A percentile compares a stretch with the other conserved stretches of the same genome.
Evolutionary conservation across 1,139 yeast species (phyloP).

Genomic region (Geotrichum reessii): DNA sequence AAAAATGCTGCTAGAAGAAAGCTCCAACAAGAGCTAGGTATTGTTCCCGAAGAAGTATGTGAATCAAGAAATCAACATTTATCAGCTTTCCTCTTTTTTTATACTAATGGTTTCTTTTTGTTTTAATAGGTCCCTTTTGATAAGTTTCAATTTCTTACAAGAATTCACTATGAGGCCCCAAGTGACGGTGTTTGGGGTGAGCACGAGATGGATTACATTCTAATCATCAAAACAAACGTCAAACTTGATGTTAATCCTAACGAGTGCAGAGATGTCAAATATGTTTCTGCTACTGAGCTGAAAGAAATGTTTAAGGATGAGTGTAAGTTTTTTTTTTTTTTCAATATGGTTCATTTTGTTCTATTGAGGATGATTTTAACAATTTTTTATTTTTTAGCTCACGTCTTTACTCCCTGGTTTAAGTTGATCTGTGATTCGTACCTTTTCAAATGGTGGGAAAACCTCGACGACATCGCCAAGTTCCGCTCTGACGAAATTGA

Average conservation of each 20-base stretch:
- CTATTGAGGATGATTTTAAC: slow-evolving; percentile 11
- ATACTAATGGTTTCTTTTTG: slow-evolving; percentile 3
- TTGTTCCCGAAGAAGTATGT: slow-evolving; percentile 47
- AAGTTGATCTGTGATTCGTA: slow-evolving; percentile 88
- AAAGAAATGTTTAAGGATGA: slow-evolving; percentile 67
- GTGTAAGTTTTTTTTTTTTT: slow-evolving; percentile 9
- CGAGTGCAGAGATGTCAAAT: slow-evolving; percentile 77
- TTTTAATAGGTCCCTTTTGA: slow-evolving; percentile 47
- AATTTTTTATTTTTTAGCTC: slow-evolving; percentile 23
- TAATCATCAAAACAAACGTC: slow-evolving; percentile 65
- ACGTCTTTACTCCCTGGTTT: slow-evolving; percentile 95
- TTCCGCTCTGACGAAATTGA: slow-evolving; percentile 32
- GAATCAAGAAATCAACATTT: not conserved
- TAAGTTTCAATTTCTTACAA: slow-evolving; percentile 74
- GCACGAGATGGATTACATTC: slow-evolving; percentile 93
- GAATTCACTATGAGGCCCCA: slow-evolving; percentile 93
- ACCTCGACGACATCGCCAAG: slow-evolving; percentile 51
- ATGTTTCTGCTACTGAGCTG: slow-evolving; percentile 64
- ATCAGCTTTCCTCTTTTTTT: slow-evolving; percentile 6
- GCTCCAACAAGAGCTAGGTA: slow-evolving; percentile 88
- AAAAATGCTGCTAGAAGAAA: slow-evolving; percentile 88
- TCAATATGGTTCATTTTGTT: slow-evolving; percentile 1
- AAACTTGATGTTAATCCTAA: slow-evolving; percentile 49
- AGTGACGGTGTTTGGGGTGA: slow-evolving; percentile 90
- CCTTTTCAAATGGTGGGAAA: slow-evolving; percentile 90